phyloP scores from a whole-genome alignment of 441 rosid species.

The Aquilaria agallochum region DNA sequence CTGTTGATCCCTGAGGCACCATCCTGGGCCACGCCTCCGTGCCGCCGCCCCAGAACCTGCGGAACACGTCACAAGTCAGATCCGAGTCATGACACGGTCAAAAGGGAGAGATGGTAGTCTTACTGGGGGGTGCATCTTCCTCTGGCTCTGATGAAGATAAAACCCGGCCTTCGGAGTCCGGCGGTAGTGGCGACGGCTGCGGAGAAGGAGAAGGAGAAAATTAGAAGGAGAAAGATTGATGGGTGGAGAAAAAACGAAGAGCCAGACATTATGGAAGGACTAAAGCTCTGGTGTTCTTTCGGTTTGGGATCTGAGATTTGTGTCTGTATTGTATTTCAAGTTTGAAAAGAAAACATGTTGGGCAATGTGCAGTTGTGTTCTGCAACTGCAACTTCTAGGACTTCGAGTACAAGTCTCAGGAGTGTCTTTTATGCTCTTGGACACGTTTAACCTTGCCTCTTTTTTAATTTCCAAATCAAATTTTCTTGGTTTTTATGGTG shows the following conservation, averaged over 20 bases:
- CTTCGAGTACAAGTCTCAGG: background rate
- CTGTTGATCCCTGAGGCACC: conserved; percentile 79
- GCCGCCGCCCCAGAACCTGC: conserved; percentile 82
- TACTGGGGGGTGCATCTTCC: conserved; percentile 92
- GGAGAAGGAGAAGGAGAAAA: conserved; percentile 17
- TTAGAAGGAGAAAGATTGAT: conserved; percentile 30
- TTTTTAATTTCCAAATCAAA: too few relatives aligned
- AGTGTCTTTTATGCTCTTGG: background rate
- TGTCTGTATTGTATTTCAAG: conserved; percentile 1
- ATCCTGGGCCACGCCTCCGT: conserved; percentile 84
- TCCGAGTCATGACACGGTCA: background rate
- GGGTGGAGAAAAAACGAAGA: conserved; percentile 18
- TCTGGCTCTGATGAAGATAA: conserved; percentile 56
- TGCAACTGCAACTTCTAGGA: background rate
- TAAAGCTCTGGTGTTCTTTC: conserved; percentile 9
- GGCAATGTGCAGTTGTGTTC: background rate
- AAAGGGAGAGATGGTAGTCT: conserved; percentile 7
- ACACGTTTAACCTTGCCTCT: too few relatives aligned
- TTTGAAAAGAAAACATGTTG: background rate
- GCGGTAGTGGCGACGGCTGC: conserved; percentile 16
- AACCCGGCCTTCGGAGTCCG: conserved; percentile 33
- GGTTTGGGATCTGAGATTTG: conserved; percentile 24
- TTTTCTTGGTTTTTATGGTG: too few relatives aligned
- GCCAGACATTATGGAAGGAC: background rate
- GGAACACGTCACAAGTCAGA: background rate